Evolutionary conservation across 129 eudicot species (phyloP), one percentile per base, ranked within the genome.

Genomic region (Escallonia rubra): DNA sequence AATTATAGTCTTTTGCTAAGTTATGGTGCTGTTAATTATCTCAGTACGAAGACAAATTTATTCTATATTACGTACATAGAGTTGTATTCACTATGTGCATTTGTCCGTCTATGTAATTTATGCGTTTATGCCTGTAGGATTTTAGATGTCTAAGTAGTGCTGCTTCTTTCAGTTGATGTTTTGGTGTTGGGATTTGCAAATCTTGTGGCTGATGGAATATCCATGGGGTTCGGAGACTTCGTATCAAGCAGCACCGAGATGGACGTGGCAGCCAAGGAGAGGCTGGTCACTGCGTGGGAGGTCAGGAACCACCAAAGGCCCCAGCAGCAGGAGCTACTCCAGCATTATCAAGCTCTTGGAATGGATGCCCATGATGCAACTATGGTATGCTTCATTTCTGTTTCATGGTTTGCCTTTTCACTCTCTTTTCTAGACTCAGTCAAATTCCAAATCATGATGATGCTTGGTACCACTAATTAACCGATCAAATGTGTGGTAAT

Each of bases 191-290:
- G 96, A 61, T 79, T 89, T 64, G 90, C 94, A 2, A 89, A 89
- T 71, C 76, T 89, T 64, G 96, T 89, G 68, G 96, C 90, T 0
- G 96, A 86, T 75, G 96, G 94, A 8, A 89, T 86, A 71, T 89
- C 96, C 51, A 86, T 89, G 96, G 96, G 96, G 53, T 86, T 89
- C 10, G 96, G 94, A 40, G 96, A 89, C 80, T 89, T 73, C 39
- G 84, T 89, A 63, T 86, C 94, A 2, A 90, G 81, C 41, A 72
- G 80, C 81, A 86, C 96, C 5, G 94, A 83, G 74, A 81, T 67
- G 50, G 89, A 81, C 11, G 88, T 90, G 74, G 90, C 96, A 40
- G 79, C 69, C 38, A 90, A 71, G 73, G 94, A 90, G 80, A 82
- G 86, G 63, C 66, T 72, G 8, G 86, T 90, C 41, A 71, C 90